Evolutionary conservation across 495 filamentous ascomycete species (phyloP).

Genomic region (Neurospora hispaniola): DNA sequence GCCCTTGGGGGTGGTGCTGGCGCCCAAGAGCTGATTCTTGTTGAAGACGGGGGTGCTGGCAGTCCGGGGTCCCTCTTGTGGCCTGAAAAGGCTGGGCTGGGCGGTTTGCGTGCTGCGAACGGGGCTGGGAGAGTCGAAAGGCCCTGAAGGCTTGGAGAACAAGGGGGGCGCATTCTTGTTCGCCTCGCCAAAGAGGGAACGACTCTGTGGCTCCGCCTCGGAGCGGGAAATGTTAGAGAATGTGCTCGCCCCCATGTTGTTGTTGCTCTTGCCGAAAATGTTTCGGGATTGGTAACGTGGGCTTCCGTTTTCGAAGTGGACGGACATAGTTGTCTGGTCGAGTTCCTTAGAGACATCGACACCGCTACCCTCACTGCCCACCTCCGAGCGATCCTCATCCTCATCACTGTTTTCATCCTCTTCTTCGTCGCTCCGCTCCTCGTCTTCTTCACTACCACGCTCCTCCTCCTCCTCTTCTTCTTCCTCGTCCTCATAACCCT

Average conservation of each 20-base stretch:
- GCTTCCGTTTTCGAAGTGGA: not conserved
- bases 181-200: conserved; percentile 58
- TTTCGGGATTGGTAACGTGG: not conserved
- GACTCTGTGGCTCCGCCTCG: conserved; percentile 30
- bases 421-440: conserved; percentile 23
- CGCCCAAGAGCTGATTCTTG: conserved; percentile 16
- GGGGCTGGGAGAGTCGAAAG: conserved; percentile 70
- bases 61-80: conserved; percentile 40
- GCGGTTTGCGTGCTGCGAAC: conserved; percentile 38
- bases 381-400: conserved; percentile 35
- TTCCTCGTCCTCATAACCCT: conserved; percentile 22
- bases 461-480: conserved; percentile 21
- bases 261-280: not conserved
- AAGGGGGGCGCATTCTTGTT: conserved; percentile 37
- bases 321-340: conserved; percentile 37
- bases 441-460: conserved; percentile 15
- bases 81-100: conserved; percentile 35
- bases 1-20: conserved; percentile 7
- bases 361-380: conserved; percentile 46
- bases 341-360: conserved; percentile 58
- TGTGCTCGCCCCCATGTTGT: conserved; percentile 23
- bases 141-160: conserved; percentile 49
- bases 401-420: conserved; percentile 32
- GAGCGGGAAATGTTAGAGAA: conserved; percentile 38
- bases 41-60: conserved; percentile 45